Base-by-base conservation (phyloP, 2,329 filamentous ascomycete species). In the Xylariaceae sp. region DNA sequence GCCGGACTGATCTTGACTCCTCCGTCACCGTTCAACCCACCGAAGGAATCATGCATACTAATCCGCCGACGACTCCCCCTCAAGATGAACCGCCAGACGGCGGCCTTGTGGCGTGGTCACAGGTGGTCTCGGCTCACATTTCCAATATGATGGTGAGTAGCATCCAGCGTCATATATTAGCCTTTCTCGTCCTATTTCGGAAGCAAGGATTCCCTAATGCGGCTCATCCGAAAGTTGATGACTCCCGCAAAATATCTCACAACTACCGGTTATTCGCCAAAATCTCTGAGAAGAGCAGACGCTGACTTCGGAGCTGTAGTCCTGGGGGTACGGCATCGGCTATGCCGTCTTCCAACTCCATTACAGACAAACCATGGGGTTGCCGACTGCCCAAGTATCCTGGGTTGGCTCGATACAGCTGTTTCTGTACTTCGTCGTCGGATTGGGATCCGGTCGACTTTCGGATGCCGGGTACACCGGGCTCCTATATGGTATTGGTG, bases 341-440 rank as follows among this genome's bases (percentile, higher is more conserved):
- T 65, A 61, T 47, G 32, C 60, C 20, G 56, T 63, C 18, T 65
- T 65, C 47, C 62, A 65, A 44, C 56, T 63, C 21, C 56, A 60
- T 29, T 63, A 64, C 52, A 61, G 56, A 44, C 49, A 58, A 19
- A 54, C 49, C 7, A 32, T 56, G 44, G 7, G 49, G 37, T 21
- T 53, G 2, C 54, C 57, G 6, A 48, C 54, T 9, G 80, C 78
- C 43, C 63, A 73, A 20, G 80, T 84, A 57, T 77, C 80, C 29
- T 82, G 79, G 77, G 79, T 83, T 52, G 80, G 80, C 48, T 79
- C 80, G 1, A 67, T 81, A 20, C 78, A 81, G 52, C 76, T 78
- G 3, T 82, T 82, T 63, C 74, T 84, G 20, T 72, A 83, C 19
- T 77, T 83, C 66, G 71, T 81, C 40, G 68, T 80, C 10, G 79